Conservation (phyloP, 116 monocot genomes). For the Cymodocea nodosa region DNA sequence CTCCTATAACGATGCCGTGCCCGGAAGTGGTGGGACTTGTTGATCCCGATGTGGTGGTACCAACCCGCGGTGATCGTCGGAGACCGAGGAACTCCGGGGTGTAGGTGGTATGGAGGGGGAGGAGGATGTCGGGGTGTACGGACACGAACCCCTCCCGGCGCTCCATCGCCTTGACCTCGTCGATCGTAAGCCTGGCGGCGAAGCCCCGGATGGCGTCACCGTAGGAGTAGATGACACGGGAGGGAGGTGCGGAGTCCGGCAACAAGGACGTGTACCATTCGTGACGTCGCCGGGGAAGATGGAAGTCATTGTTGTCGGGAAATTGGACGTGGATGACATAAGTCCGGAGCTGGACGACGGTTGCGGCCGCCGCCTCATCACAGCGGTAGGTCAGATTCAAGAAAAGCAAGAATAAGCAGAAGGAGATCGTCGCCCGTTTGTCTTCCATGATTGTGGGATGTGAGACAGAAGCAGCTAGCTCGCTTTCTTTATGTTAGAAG, state of each 20-base stretch:
- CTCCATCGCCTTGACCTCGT: conserved; percentile 12
- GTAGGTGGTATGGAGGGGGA: too few relatives aligned
- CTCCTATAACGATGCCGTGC: background rate
- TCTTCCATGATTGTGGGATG: too few relatives aligned
- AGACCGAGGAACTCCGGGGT: conserved; percentile 18
- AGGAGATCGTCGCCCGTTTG: too few relatives aligned
- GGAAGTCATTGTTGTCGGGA: background rate
- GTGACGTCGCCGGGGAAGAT: background rate
- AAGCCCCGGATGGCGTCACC: conserved; percentile 14
- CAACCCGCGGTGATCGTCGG: too few relatives aligned
- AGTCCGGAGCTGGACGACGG: background rate
- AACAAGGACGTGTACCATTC: conserved; percentile 14
- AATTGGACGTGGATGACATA: conserved; percentile 3
- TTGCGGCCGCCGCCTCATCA: too few relatives aligned
- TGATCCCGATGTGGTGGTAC: too few relatives aligned
- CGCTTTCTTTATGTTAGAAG: too few relatives aligned
- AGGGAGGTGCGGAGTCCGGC: background rate
- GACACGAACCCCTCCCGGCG: conserved; percentile 7
- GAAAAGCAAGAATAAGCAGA: too few relatives aligned
- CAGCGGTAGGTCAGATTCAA: too few relatives aligned
- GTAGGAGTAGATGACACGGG: conserved; percentile 14
- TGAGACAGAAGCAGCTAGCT: too few relatives aligned
- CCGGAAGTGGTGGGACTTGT: too few relatives aligned
- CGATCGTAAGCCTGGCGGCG: conserved; percentile 9
- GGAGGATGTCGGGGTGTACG: conserved; percentile 3